These are phyloP conservation scores for Pseudodiploospora longispora DNA, from an alignment of 2,329 filamentous ascomycete genomes.

Conservation along the genomic window DNA sequence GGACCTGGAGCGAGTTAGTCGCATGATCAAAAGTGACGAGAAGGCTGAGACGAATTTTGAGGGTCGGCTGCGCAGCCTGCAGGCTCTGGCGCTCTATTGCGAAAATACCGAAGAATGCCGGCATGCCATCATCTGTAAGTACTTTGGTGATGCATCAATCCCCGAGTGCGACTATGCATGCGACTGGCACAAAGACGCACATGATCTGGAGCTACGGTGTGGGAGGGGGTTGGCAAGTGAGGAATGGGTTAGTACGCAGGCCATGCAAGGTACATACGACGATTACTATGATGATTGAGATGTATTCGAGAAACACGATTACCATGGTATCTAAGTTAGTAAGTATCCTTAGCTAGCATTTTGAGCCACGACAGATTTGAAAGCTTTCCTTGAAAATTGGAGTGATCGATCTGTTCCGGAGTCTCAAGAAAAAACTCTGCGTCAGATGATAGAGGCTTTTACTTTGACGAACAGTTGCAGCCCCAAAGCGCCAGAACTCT, in stretches of 20 bases:
- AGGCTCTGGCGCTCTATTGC: slow-evolving; percentile 69
- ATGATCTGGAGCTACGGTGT: slow-evolving; percentile 50
- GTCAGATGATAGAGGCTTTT: no score
- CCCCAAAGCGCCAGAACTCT: no score
- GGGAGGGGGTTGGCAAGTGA: slow-evolving; percentile 47
- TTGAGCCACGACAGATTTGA: no score
- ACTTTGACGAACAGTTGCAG: no score
- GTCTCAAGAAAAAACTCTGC: no score
- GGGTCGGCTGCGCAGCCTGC: slow-evolving; percentile 54
- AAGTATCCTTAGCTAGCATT: no score
- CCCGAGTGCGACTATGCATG: slow-evolving; percentile 66
- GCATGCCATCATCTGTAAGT: slow-evolving; percentile 65
- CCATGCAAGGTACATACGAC: slow-evolving; percentile 49
- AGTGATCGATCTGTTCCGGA: no score
- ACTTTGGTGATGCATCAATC: slow-evolving; percentile 60
- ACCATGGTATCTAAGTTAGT: background rate
- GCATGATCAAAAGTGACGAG: slow-evolving; percentile 40
- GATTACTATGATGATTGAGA: slow-evolving; percentile 40
- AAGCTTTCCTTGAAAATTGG: no score
- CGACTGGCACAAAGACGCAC: slow-evolving; percentile 66
- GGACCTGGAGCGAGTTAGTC: slow-evolving; percentile 68
- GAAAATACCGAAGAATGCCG: slow-evolving; percentile 67
- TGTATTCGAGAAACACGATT: no score
- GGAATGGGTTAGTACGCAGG: slow-evolving; percentile 57
- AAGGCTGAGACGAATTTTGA: slow-evolving; percentile 40